These are phyloP conservation scores for Emericellopsis terricola DNA, from an alignment of 495 filamentous ascomycete species.

Conservation along the genomic window DNA sequence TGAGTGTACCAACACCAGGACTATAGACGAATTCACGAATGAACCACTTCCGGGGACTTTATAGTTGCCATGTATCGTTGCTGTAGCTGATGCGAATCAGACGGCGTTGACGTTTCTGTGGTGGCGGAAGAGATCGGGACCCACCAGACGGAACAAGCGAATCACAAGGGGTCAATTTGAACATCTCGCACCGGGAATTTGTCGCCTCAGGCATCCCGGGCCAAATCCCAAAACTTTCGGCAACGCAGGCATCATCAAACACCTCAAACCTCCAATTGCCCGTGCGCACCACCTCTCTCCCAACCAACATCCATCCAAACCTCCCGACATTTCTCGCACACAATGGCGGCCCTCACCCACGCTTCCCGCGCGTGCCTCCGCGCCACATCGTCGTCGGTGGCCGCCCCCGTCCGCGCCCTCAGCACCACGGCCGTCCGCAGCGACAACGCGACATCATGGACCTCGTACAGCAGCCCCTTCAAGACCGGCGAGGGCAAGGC, in stretches of 20 bases:
- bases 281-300: constrained; percentile 6
- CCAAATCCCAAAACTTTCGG: constrained; percentile 16
- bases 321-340: too few relatives aligned
- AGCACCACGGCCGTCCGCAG: constrained; percentile 19
- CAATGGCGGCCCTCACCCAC: constrained; percentile 29
- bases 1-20: not conserved
- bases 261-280: constrained; percentile 22
- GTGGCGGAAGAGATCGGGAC: not conserved
- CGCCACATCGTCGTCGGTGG: constrained; percentile 13
- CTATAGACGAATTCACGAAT: too few relatives aligned
- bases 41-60: too few relatives aligned
- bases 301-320: too few relatives aligned
- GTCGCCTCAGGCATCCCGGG: constrained; percentile 4
- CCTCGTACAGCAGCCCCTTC: constrained; percentile 36
- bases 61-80: too few relatives aligned
- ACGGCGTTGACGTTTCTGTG: too few relatives aligned
- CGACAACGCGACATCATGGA: constrained; percentile 14
- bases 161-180: constrained; percentile 1
- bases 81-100: too few relatives aligned
- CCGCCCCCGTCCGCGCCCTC: constrained; percentile 24
- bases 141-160: not conserved
- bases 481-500: constrained; percentile 33
- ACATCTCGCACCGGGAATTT: not conserved
- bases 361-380: constrained; percentile 12
- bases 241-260: constrained; percentile 15